Evolutionary conservation across 2,329 filamentous ascomycete species (phyloP).

Genomic region (Hymenotorrendiella dingleyae): DNA sequence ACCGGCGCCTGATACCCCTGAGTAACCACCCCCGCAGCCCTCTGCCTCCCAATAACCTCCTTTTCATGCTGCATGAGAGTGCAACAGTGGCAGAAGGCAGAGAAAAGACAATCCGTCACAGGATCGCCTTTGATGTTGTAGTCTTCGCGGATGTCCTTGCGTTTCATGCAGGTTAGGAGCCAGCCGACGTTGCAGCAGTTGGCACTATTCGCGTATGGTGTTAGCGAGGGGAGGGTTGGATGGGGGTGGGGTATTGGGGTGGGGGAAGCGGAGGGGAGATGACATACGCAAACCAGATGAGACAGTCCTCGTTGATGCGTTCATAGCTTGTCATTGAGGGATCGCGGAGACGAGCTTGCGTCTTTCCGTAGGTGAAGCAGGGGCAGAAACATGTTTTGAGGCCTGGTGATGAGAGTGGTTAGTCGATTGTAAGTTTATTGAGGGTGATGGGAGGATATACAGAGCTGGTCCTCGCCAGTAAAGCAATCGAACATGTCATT

Average conservation of each 20-base stretch:
- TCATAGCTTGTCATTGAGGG: conserved; percentile 22
- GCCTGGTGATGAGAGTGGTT: conserved; percentile 10
- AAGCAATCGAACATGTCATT: conserved; percentile 22
- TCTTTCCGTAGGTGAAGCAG: conserved; percentile 27
- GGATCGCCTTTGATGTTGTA: conserved; percentile 31
- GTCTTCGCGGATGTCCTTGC: conserved; percentile 16
- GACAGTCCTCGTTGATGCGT: conserved; percentile 21
- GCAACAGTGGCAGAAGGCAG: conserved; percentile 31
- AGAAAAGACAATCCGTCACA: conserved; percentile 32
- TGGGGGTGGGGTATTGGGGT: neutral
- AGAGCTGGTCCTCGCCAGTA: conserved; percentile 16
- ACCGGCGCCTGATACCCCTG: conserved; percentile 7
- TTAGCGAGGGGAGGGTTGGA: neutral
- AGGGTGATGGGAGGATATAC: conserved; percentile 9
- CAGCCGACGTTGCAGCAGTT: conserved; percentile 3
- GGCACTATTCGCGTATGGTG: neutral
- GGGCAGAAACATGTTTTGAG: conserved; percentile 23
- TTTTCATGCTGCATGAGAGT: conserved; percentile 25
- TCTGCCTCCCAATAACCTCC: conserved; percentile 18
- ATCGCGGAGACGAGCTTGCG: conserved; percentile 18
- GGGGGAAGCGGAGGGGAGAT: neutral
- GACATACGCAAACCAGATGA: conserved; percentile 18
- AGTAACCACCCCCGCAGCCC: conserved; percentile 8
- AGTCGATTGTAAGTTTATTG: neutral
- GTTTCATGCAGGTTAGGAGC: conserved; percentile 18